phyloP scores from a whole-genome alignment of 1,139 yeast species.

The Scheffersomyces insectosa region DNA sequence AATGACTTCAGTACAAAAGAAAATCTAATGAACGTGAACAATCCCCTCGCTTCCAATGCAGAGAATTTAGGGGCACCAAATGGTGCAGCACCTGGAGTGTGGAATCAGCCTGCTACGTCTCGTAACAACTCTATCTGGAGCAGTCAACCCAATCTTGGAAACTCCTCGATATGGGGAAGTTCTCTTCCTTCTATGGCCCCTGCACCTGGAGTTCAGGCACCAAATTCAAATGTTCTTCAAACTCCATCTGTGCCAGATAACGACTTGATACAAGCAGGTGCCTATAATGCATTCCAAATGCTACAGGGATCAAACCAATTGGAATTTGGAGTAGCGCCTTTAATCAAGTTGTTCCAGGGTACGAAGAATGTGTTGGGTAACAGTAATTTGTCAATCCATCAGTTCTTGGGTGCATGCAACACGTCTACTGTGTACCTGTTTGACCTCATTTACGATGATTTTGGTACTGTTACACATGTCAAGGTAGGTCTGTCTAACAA shows the following conservation, averaged over 20 bases:
- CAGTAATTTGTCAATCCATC: conserved; percentile 37
- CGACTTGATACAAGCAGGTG: conserved; percentile 28
- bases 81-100: conserved; percentile 8
- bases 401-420: conserved; percentile 42
- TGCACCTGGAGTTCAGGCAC: background rate
- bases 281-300: conserved; percentile 36
- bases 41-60: background rate
- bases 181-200: background rate
- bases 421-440: conserved; percentile 31
- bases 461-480: conserved; percentile 47
- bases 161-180: conserved; percentile 10
- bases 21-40: background rate
- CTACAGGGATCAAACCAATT: conserved; percentile 33
- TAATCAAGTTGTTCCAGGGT: conserved; percentile 33
- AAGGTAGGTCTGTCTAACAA: conserved; percentile 22
- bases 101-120: conserved; percentile 22
- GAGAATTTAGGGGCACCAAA: background rate
- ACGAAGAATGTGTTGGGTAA: conserved; percentile 29
- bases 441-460: conserved; percentile 49
- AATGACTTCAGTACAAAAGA: conserved; percentile 3
- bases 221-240: background rate
- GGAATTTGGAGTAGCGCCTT: conserved; percentile 42
- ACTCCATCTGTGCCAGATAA: conserved; percentile 4
- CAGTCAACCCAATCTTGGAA: conserved; percentile 9
- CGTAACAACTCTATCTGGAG: conserved; percentile 39